phyloP scores from a whole-genome alignment of 2,329 filamentous ascomycete species.

The Fusarium tuaranense region DNA sequence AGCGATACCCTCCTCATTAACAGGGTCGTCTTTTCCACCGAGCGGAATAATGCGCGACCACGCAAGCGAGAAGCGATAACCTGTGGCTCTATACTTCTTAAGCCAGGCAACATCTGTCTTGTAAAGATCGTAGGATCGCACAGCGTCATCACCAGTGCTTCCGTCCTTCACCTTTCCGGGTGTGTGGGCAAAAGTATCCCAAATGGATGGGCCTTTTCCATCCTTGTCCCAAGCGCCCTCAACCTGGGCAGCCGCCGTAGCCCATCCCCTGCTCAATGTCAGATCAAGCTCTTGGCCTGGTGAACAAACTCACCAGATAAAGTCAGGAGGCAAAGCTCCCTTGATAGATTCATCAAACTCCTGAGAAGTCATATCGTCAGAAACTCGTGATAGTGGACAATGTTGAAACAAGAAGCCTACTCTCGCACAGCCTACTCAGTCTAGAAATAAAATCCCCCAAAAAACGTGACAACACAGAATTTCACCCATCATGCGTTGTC shows the following conservation, averaged over 20 bases:
- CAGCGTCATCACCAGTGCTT: conserved; percentile 54
- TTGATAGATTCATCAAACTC: conserved; percentile 23
- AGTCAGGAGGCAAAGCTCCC: conserved; percentile 19
- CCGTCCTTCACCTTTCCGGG: conserved; percentile 53
- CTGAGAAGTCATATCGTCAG: conserved; percentile 7
- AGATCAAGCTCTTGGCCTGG: neutral
- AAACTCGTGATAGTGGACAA: neutral
- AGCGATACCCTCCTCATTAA: conserved; percentile 70
- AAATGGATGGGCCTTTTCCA: conserved; percentile 56
- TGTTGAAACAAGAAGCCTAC: neutral
- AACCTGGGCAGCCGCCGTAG: conserved; percentile 55
- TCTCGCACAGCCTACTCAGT: neutral
- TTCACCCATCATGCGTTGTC: conserved; percentile 6
- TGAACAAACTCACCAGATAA: conserved; percentile 33
- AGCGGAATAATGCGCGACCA: conserved; percentile 75
- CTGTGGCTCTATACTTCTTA: conserved; percentile 68
- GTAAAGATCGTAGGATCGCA: conserved; percentile 54
- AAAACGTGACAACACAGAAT: neutral
- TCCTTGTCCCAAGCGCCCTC: conserved; percentile 57
- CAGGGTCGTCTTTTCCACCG: conserved; percentile 70
- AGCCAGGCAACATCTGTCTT: conserved; percentile 65
- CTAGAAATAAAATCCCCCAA: neutral
- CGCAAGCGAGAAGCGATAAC: conserved; percentile 73
- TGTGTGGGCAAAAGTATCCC: conserved; percentile 55
- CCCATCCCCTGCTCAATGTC: conserved; percentile 46